phyloP scores from a whole-genome alignment of 2,329 filamentous ascomycete genomes.

The Penicillium psychrosexuale region DNA sequence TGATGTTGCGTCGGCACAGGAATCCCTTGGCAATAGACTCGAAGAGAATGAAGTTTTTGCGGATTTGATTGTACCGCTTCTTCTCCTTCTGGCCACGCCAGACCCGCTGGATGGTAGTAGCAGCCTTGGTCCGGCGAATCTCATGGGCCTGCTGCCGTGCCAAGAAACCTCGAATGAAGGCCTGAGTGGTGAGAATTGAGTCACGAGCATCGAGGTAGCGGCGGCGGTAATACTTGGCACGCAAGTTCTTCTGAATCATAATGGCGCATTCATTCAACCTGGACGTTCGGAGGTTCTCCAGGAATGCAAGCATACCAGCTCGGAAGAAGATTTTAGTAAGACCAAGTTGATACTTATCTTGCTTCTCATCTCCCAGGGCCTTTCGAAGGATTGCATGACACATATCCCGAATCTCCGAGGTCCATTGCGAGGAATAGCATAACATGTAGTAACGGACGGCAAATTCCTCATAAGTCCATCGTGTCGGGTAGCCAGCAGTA shows the following conservation, averaged over 20 bases:
- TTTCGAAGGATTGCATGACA: constrained; percentile 87
- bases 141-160: constrained; percentile 76
- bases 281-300: constrained; percentile 88
- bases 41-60: constrained; percentile 80
- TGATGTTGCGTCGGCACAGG: constrained; percentile 82
- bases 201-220: constrained; percentile 84
- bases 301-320: constrained; percentile 95
- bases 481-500: constrained; percentile 91
- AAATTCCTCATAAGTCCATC: constrained; percentile 99
- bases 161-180: constrained; percentile 71
- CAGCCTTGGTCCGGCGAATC: constrained; percentile 76
- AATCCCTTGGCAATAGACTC: constrained; percentile 91
- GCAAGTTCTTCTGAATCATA: constrained; percentile 98
- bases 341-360: constrained; percentile 96
- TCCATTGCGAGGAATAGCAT: constrained; percentile 85
- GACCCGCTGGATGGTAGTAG: constrained; percentile 89
- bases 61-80: constrained; percentile 72
- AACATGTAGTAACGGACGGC: constrained; percentile 98
- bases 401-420: constrained; percentile 89
- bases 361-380: constrained; percentile 74
- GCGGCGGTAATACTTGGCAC: constrained; percentile 89
- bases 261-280: constrained; percentile 90
- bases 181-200: constrained; percentile 76
- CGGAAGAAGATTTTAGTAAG: constrained; percentile 99
- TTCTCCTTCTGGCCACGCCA: constrained; percentile 92